Conservation (phyloP, 2,329 filamentous ascomycete species). For the Lecanicillium sp. region DNA sequence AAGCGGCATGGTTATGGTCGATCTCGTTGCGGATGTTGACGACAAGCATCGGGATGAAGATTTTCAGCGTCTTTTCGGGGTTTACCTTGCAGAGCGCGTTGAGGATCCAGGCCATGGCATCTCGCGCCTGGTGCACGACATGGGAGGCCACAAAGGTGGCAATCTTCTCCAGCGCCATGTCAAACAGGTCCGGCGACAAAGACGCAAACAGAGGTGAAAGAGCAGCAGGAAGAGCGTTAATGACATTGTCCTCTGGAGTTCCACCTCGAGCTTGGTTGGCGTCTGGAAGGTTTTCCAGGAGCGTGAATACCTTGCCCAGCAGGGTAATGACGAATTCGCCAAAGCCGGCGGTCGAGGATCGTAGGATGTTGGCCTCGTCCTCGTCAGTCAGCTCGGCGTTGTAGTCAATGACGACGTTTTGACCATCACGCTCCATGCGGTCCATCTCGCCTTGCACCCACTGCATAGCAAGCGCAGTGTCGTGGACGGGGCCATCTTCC, state of each 20-base stretch:
- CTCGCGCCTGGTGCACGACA: constrained; percentile 92
- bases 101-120: constrained; percentile 98
- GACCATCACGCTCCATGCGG: constrained; percentile 82
- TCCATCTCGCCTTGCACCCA: constrained; percentile 96
- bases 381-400: constrained; percentile 73
- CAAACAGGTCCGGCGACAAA: constrained; percentile 87
- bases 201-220: constrained; percentile 86
- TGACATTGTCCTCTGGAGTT: constrained; percentile 92
- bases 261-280: constrained; percentile 80
- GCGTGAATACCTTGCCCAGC: constrained; percentile 87
- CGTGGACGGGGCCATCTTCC: constrained; percentile 60
- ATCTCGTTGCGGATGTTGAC: constrained; percentile 94
- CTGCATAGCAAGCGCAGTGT: constrained; percentile 73
- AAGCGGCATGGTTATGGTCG: constrained; percentile 91
- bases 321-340: constrained; percentile 88
- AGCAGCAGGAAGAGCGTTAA: constrained; percentile 88
- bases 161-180: constrained; percentile 86
- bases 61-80: constrained; percentile 85
- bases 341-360: constrained; percentile 90
- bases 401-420: constrained; percentile 82
- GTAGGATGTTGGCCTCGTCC: constrained; percentile 79
- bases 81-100: constrained; percentile 95
- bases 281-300: constrained; percentile 92
- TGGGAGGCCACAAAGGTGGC: constrained; percentile 87
- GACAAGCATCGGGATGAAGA: constrained; percentile 84